phyloP scores from a whole-genome alignment of 805 yeast species.

The Wickerhamomyces subpelliculosus region DNA sequence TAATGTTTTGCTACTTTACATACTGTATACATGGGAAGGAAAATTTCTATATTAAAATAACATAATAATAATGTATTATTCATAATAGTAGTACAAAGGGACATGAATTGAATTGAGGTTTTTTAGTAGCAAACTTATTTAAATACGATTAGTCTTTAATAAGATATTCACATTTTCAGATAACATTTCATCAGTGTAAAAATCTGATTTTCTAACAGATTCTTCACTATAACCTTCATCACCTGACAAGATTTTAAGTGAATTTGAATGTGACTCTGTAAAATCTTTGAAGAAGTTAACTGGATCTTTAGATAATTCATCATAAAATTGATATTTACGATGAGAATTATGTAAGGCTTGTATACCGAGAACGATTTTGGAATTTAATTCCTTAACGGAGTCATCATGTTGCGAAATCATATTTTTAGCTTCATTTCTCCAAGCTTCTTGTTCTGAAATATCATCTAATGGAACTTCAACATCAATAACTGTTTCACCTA shows the following conservation, averaged over 20 bases:
- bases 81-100: neutral
- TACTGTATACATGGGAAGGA: too few relatives aligned
- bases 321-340: slow-evolving; percentile 73
- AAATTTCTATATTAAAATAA: too few relatives aligned
- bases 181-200: slow-evolving; percentile 68
- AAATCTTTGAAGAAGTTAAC: slow-evolving; percentile 66
- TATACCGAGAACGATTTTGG: slow-evolving; percentile 32
- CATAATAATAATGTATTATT: too few relatives aligned
- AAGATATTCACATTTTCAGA: slow-evolving; percentile 74
- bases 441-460: slow-evolving; percentile 19
- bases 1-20: too few relatives aligned
- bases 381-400: slow-evolving; percentile 26
- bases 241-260: slow-evolving; percentile 78
- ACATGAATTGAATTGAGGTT: too few relatives aligned
- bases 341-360: slow-evolving; percentile 45
- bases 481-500: slow-evolving; percentile 78
- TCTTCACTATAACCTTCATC: slow-evolving; percentile 91
- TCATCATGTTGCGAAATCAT: slow-evolving; percentile 21
- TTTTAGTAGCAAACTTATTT: neutral
- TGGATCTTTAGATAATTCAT: slow-evolving; percentile 70
- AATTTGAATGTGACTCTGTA: slow-evolving; percentile 74
- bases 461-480: slow-evolving; percentile 49
- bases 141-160: slow-evolving; percentile 33
- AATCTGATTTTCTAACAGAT: slow-evolving; percentile 74
- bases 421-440: slow-evolving; percentile 25